Base-by-base conservation (phyloP, 371 early-diverging fungal genomes). In the Pancytospora philotis region DNA sequence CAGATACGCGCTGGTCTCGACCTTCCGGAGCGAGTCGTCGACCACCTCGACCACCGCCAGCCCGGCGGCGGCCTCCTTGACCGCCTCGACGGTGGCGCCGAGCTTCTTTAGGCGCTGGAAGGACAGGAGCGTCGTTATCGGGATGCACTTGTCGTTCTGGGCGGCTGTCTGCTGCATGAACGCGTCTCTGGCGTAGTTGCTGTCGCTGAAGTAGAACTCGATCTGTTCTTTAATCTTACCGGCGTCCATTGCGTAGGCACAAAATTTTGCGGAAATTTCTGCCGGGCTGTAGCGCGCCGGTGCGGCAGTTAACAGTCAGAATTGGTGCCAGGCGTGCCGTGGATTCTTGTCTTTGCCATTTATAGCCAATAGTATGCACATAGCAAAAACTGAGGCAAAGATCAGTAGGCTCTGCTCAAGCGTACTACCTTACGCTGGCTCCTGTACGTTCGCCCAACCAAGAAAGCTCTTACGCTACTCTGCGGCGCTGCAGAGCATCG, bases 151-250 rank as follows among this genome's bases (percentile, higher is more conserved):
- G 16, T 74, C 55, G 41, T 77, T 73, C 50, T 53, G 31, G n/a
- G 52, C 6, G 6, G 74, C 51, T 38, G 66, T 53, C 45, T 59
- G 70, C 56, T 56, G 68, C n/a, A 81, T 49, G 64, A 75, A 79
- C 60, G 68, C 71, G 57, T 81, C 81, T 60, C 66, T 69, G 37
- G 75, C 3, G 37, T 69, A 79, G 52, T 81, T 81, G 22, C 79
- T 72, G 69, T 81, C 74, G 36, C 79, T 79, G 52, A 81, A 79
- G 53, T 81, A 81, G 67, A 72, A 81, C 55, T 79, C 79, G 10
- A 81, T 51, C 74, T 79, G 78, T 38, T 74, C 64, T 48, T 66
- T 72, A 41, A 79, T 68, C 62, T 74, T 77, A 51, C 64, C 58
- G 31, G 49, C 10, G 10, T 66, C 62, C 13, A 41, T 13, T 13